Base-by-base conservation (phyloP, 2,329 filamentous ascomycete species). In the Triangularia setosa region DNA sequence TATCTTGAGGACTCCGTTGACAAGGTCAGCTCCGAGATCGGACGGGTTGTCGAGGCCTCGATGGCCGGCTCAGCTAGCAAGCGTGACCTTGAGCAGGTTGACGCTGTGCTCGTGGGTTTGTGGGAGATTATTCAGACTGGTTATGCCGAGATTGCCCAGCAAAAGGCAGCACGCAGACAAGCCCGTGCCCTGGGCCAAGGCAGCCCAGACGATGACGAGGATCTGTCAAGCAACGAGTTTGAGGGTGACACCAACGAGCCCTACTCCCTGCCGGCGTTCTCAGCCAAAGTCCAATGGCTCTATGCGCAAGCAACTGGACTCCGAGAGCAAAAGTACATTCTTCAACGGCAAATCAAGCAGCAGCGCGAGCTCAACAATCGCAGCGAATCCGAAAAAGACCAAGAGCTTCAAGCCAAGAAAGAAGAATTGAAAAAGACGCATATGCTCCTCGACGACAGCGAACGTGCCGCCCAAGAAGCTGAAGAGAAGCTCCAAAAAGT, bases 321-420 rank as follows among this genome's bases (percentile, higher is more conserved):
- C 35, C 89, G 91, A 67, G 91, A 97, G 71, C 93, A 98, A 74
- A 96, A 97, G 74, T 87, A 87, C 58, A 93, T 97, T 23, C 83
- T 98, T 8, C 90, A 94, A 72, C 87, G 93, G 53, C 93, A 98
- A 75, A 94, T 97, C 72, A 94, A 96, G 78, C 93, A 98, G 75
- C 94, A 98, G 77, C 90, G 93, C 64, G 92, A 96, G 73, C 84
- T 97, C 64, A 96, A 96, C 78, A 93, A 84, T 79, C 93, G 93
- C 73, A 93, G 92, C 1, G 92, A 96, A 69, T 82, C 85, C 21
- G 84, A 88, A 66, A 87, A 88, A 72, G 88, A 90, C 70, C 83
- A 83, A 48, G 85, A 90, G 67, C 75, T 91, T n/a, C 79, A 83
- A 24, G 75, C 80, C 57, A 87, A 85, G 70, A 79, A 82, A 61